Conservation (phyloP, 1,139 yeast genomes). For the Ogataea hybrid region DNA sequence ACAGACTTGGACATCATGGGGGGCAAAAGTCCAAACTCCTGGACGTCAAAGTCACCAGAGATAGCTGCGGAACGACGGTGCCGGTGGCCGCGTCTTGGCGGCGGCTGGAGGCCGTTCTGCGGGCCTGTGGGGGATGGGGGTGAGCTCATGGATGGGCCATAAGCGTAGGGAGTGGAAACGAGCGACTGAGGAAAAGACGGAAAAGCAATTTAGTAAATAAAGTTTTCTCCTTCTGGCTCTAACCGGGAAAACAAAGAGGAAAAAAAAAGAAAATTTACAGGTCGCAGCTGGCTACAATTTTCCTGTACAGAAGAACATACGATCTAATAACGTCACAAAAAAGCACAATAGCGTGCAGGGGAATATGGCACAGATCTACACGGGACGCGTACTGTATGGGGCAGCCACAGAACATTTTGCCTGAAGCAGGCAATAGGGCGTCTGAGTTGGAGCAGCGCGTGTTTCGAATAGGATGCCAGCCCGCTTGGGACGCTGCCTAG, state of each 20-base stretch:
- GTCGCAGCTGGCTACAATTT: background rate
- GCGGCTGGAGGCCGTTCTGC: conserved; percentile 12
- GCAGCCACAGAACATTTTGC: background rate
- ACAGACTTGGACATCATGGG: conserved; percentile 13
- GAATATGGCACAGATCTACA: background rate
- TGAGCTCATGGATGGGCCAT: conserved; percentile 8
- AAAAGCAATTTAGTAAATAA: conserved; percentile 1
- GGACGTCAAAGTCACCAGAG: conserved; percentile 66
- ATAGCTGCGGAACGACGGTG: conserved; percentile 73
- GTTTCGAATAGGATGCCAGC: background rate
- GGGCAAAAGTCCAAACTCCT: conserved; percentile 20
- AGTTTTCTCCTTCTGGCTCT: conserved; percentile 6
- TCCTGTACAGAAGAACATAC: background rate
- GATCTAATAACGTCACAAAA: conserved; percentile 1
- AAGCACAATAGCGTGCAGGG: background rate
- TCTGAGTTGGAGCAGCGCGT: background rate
- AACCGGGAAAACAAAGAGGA: conserved; percentile 1
- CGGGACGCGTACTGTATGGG: background rate
- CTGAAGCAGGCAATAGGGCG: background rate
- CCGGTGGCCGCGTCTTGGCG: conserved; percentile 49
- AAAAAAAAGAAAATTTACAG: conserved; percentile 5
- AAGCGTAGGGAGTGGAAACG: conserved; percentile 4
- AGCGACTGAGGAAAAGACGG: conserved; percentile 1
- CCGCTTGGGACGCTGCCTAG: background rate
- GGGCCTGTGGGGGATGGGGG: conserved; percentile 13